A percentile compares a stretch with the other conserved stretches of the same genome.
Conservation (phyloP, 2,329 filamentous ascomycete species). For the Pseudophaeomoniella oleicola region DNA sequence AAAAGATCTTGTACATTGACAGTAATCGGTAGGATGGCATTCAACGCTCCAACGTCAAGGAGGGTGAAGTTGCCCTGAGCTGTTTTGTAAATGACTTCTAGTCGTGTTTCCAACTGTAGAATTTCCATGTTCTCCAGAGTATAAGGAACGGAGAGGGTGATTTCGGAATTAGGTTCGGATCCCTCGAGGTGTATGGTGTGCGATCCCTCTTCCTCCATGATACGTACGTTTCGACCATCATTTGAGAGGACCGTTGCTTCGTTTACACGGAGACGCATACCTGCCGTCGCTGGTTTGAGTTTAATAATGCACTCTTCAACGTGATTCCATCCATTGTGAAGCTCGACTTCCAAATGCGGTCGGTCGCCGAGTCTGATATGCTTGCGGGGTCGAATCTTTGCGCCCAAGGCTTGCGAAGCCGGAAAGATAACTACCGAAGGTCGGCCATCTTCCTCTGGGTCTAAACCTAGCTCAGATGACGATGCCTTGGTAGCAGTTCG, state of each 20-base stretch:
- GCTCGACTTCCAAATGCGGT: constrained; percentile 59
- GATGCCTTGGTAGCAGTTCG: background rate
- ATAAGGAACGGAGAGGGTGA: constrained; percentile 55
- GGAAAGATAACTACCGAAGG: constrained; percentile 14
- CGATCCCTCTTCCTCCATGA: constrained; percentile 22
- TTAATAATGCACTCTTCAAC: constrained; percentile 34
- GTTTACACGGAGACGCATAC: constrained; percentile 40
- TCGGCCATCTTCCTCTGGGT: constrained; percentile 17
- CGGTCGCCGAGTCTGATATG: constrained; percentile 67
- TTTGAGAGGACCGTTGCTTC: constrained; percentile 31
- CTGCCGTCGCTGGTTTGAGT: constrained; percentile 45
- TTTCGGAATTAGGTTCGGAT: constrained; percentile 16
- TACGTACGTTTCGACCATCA: constrained; percentile 21
- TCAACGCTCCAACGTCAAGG: constrained; percentile 46
- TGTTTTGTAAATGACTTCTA: constrained; percentile 65
- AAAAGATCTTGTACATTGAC: constrained; percentile 97
- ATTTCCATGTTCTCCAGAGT: constrained; percentile 58
- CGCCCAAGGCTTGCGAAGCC: background rate
- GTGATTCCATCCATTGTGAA: constrained; percentile 62
- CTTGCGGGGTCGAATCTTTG: constrained; percentile 3
- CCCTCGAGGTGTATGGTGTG: constrained; percentile 30
- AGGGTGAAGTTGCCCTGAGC: constrained; percentile 50
- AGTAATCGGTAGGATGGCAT: constrained; percentile 66
- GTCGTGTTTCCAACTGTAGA: constrained; percentile 45
- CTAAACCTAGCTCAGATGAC: constrained; percentile 15